Percentiles rank a stretch among this genome's conserved stretches.
phyloP scores from a whole-genome alignment of 2,329 filamentous ascomycete species.

The Dichotomopilus funicola region DNA sequence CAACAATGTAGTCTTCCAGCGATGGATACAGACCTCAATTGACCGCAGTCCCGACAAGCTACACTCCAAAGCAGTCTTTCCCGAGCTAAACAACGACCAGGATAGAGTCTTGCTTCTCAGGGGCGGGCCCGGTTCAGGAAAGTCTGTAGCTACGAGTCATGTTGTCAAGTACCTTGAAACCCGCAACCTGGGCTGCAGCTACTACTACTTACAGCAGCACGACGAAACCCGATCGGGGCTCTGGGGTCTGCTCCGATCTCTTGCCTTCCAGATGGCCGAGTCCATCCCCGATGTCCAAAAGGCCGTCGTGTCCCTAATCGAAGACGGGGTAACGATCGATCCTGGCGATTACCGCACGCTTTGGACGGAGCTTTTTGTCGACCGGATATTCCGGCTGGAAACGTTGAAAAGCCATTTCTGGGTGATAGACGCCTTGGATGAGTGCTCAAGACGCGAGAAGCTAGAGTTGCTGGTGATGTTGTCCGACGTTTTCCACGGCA shows the following conservation, averaged over 20 bases:
- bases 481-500: background rate
- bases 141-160: slow-evolving; percentile 20
- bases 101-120: slow-evolving; percentile 22
- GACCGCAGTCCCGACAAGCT: background rate
- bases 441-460: slow-evolving; percentile 9
- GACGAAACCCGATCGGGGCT: slow-evolving; percentile 12
- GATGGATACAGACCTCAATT: background rate
- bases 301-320: slow-evolving; percentile 9
- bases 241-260: slow-evolving; percentile 10
- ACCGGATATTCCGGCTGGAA: slow-evolving; percentile 10
- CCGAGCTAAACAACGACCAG: background rate
- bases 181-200: slow-evolving; percentile 19
- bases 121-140: slow-evolving; percentile 24
- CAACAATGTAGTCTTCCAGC: background rate
- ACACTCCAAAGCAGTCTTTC: background rate
- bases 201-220: slow-evolving; percentile 23
- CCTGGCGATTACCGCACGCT: slow-evolving; percentile 14
- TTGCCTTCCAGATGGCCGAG: slow-evolving; percentile 21
- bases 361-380: slow-evolving; percentile 16
- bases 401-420: slow-evolving; percentile 12
- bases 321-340: slow-evolving; percentile 8
- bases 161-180: slow-evolving; percentile 21
- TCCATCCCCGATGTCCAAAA: slow-evolving; percentile 12
- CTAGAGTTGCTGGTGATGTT: slow-evolving; percentile 9
- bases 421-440: slow-evolving; percentile 21